Evolutionary conservation across 2,329 filamentous ascomycete genomes (phyloP).

Genomic region (Hypoxylon sp.): DNA sequence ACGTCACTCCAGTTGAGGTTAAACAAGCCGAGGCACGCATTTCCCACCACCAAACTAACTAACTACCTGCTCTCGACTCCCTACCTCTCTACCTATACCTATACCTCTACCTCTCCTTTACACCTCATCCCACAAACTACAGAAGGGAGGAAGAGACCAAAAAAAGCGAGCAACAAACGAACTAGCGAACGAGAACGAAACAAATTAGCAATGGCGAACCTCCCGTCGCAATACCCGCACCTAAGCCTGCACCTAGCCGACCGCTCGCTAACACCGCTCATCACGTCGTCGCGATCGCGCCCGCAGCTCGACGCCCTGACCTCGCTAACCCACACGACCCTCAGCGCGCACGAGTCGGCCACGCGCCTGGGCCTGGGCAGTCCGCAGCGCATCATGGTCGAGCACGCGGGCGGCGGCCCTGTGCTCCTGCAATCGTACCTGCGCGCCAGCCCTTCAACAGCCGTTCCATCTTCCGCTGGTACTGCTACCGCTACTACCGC

Average conservation of each 20-base stretch:
- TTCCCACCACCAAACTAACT: too few relatives aligned
- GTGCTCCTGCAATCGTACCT: slow-evolving; percentile 51
- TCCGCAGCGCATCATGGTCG: slow-evolving; percentile 69
- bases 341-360: slow-evolving; percentile 65
- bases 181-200: slow-evolving; percentile 8
- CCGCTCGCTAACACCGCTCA: slow-evolving; percentile 66
- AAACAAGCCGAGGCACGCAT: too few relatives aligned
- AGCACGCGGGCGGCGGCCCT: slow-evolving; percentile 57
- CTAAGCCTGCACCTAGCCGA: slow-evolving; percentile 69
- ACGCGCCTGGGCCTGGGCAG: slow-evolving; percentile 64
- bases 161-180: background rate
- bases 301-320: slow-evolving; percentile 63
- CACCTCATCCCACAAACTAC: too few relatives aligned
- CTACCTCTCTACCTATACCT: too few relatives aligned
- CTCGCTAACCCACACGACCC: slow-evolving; percentile 63
- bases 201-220: slow-evolving; percentile 56
- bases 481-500: background rate
- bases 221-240: slow-evolving; percentile 62
- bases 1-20: too few relatives aligned
- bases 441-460: slow-evolving; percentile 21
- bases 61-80: too few relatives aligned
- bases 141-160: slow-evolving; percentile 2
- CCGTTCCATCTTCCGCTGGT: background rate
- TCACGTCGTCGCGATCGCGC: slow-evolving; percentile 63
- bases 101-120: too few relatives aligned